A percentile compares a stretch with the other conserved stretches of the same genome.
Evolutionary conservation across 106 monocot genomes (phyloP).

Genomic region (Acorus calamus): DNA sequence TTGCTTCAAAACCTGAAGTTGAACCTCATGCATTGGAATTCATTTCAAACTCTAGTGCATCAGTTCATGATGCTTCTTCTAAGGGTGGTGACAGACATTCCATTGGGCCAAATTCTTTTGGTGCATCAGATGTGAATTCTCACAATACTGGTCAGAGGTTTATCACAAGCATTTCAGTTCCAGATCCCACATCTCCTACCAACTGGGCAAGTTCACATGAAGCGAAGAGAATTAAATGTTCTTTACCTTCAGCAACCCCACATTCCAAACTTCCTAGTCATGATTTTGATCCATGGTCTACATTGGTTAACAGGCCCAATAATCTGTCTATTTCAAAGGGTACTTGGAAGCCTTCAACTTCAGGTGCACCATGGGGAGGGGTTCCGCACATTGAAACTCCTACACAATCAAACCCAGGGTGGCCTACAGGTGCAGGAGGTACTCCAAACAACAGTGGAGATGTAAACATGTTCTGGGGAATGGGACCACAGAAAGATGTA

Average conservation of each 20-base stretch:
- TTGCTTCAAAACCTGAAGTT: neutral
- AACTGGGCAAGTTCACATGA: slow-evolving; percentile 8
- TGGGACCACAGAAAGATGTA: slow-evolving; percentile 11
- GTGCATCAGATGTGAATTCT: too few species aligned
- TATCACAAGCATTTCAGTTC: neutral
- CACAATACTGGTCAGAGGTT: slow-evolving; percentile 2
- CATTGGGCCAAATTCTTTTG: too few species aligned
- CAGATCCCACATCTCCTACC: slow-evolving; percentile 6
- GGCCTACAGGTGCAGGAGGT: slow-evolving; percentile 1
- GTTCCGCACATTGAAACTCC: slow-evolving; percentile 2
- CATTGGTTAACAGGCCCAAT: slow-evolving; percentile 6
- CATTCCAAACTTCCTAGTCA: slow-evolving; percentile 7
- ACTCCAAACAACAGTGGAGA: too few species aligned
- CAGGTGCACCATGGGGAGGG: slow-evolving; percentile 10
- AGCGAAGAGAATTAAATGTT: slow-evolving; percentile 14
- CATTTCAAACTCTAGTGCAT: neutral
- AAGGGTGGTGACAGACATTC: too few species aligned
- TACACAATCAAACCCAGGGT: slow-evolving; percentile 1
- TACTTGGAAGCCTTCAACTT: slow-evolving; percentile 1
- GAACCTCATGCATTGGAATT: slow-evolving; percentile 2
- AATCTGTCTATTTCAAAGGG: neutral
- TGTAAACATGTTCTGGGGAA: slow-evolving; percentile 11
- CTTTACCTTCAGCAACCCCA: slow-evolving; percentile 60
- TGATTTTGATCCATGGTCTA: slow-evolving; percentile 4
- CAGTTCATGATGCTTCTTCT: too few species aligned